Conservation (phyloP, 306 rosid species). For the Rosa chinensis region DNA sequence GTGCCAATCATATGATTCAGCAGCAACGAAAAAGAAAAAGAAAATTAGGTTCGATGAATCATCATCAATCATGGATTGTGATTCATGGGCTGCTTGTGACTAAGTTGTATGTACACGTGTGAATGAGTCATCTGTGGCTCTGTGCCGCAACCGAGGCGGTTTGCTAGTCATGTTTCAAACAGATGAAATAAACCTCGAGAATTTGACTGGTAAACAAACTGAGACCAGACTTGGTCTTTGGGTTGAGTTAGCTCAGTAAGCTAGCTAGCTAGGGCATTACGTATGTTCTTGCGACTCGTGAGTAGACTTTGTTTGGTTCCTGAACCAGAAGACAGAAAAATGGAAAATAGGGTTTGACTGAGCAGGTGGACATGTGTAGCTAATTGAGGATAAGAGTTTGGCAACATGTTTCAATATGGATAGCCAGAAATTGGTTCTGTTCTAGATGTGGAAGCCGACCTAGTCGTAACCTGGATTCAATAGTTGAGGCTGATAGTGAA, state of each 20-base stretch:
- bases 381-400: not conserved
- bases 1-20: constrained; percentile 25
- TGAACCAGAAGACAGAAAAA: not conserved
- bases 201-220: not conserved
- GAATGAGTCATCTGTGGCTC: not conserved
- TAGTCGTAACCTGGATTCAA: not conserved
- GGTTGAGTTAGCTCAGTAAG: not conserved
- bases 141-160: not conserved
- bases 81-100: constrained; percentile 6
- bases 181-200: not conserved
- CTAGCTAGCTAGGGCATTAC: not conserved
- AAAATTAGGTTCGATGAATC: not conserved
- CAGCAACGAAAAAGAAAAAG: not conserved
- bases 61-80: constrained; percentile 9
- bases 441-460: not conserved
- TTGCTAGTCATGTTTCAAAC: not conserved
- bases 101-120: not conserved
- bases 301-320: not conserved
- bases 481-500: not conserved
- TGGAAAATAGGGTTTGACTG: not conserved
- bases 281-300: not conserved
- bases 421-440: not conserved
- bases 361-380: not conserved
- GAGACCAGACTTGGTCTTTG: not conserved
- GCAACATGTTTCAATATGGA: constrained; percentile 2